Base-by-base conservation (phyloP, 208 protist genomes). In the Leishmania braziliensis region DNA sequence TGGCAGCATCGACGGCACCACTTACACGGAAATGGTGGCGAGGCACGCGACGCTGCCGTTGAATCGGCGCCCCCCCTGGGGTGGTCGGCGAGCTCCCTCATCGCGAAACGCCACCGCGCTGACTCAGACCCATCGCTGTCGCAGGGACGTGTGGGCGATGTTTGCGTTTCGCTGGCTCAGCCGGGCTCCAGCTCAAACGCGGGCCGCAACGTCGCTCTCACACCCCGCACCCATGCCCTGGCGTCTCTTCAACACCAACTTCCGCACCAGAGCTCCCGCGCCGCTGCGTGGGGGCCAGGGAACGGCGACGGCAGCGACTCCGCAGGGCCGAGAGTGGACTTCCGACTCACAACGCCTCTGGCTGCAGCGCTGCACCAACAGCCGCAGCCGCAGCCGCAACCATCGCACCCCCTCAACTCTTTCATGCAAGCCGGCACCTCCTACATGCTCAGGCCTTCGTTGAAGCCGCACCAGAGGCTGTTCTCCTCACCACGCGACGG, bases 1-100 rank as follows among this genome's bases (percentile, higher is more conserved):
- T 50, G 71, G 14, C 50, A 58, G 33, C 51, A 54, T 39, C 71
- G 51, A 60, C 39, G n/a, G 6, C 56, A 83, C 54, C 50, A 78
- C 62, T 50, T 53, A 4, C 14, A 39, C 77, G 29, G 69, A 74
- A n/a, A 80, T 73, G 71, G 71, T n/a, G 51, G 71, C 51, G 71
- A 60, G n/a, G 29, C 51, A 39, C 50, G 68, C 33, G n/a, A 51
- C 51, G 71, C 51, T 76, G 71, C 51, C 33, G 33, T 26, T 46
- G 73, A 76, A n/a, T 51, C 75, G 36, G 78, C 62, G 0, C 69
- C 87, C 0, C 87, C 91, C 50, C 84, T 95, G 16, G 92, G 92
- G 8, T 95, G 92, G 92, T 89, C 85, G 6, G 70, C 83, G 58
- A 91, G 83, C 70, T 91, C 86, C 18, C 63, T 78, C 70, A 84